Percentiles rank a stretch among this genome's conserved stretches.
These are phyloP conservation scores for Tolypocladium endophyticum DNA, from an alignment of 2,329 filamentous ascomycete genomes.

Conservation along the genomic window DNA sequence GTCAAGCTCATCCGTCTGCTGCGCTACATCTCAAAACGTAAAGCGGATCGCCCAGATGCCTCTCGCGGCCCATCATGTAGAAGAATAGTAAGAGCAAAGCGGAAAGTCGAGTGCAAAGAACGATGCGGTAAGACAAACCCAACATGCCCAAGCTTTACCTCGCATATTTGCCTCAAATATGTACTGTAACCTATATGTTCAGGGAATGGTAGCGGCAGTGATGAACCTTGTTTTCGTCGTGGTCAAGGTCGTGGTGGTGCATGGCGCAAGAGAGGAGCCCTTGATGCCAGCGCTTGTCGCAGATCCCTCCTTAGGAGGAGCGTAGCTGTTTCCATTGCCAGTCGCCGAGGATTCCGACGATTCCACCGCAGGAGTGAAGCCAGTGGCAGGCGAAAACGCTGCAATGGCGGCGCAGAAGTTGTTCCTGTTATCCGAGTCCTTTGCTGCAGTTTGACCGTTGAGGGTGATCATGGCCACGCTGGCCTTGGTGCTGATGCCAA, in stretches of 20 bases:
- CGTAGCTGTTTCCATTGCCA: constrained; percentile 5
- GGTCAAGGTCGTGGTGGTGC: constrained; percentile 6
- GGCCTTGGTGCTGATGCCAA: constrained; percentile 65
- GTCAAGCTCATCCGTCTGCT: background rate
- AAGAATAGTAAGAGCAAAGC: background rate
- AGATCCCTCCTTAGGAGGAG: background rate
- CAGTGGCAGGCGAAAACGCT: constrained; percentile 20
- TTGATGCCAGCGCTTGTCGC: background rate
- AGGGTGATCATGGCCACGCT: constrained; percentile 62
- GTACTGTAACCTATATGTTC: constrained; percentile 5
- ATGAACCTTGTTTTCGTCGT: constrained; percentile 11
- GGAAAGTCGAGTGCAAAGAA: background rate
- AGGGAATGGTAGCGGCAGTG: constrained; percentile 6
- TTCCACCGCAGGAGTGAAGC: background rate
- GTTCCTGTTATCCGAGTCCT: constrained; percentile 53
- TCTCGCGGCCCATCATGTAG: background rate
- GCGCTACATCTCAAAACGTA: background rate
- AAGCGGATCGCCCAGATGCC: background rate
- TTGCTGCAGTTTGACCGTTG: constrained; percentile 40
- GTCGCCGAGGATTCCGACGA: too few relatives aligned
- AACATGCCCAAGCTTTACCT: background rate
- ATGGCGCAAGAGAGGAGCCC: background rate
- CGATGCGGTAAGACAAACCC: background rate
- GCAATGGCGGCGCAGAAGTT: constrained; percentile 55
- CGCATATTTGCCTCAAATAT: background rate